A percentile compares a stretch with the other conserved stretches of the same genome.
Conservation (phyloP, 345 rosid genomes). For the Eucalyptus leucophloia region DNA sequence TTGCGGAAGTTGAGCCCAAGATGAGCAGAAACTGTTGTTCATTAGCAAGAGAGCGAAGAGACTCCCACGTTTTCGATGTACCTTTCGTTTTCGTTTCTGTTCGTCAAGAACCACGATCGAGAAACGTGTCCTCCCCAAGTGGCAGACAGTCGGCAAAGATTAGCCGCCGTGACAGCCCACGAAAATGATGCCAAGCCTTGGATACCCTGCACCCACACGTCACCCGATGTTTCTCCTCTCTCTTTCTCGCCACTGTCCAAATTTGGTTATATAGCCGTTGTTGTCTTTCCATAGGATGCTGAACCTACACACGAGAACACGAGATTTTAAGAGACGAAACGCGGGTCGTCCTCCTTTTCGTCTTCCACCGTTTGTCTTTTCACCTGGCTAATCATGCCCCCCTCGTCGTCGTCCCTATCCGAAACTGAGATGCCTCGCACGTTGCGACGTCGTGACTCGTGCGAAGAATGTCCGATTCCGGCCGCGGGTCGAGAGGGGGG, state of each 20-base stretch:
- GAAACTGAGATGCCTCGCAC: not conserved
- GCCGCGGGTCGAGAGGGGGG: not conserved
- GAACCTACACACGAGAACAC: not conserved
- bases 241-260: not conserved
- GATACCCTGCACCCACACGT: not conserved
- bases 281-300: not conserved
- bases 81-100: not conserved
- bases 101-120: not conserved
- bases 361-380: not conserved
- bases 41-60: not conserved
- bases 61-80: not conserved
- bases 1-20: not conserved
- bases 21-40: not conserved
- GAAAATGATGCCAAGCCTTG: not conserved
- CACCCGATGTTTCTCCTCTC: not conserved
- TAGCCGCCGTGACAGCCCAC: not conserved
- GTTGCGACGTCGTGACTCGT: not conserved
- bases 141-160: slow-evolving; percentile 45
- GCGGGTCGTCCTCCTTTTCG: not conserved
- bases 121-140: slow-evolving; percentile 5
- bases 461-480: not conserved
- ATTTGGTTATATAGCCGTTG: not conserved
- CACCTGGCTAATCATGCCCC: not conserved
- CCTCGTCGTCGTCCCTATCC: not conserved
- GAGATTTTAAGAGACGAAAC: not conserved